Base-by-base conservation (phyloP, 2,329 filamentous ascomycete species). In the Aspergillus eucalypticola region DNA sequence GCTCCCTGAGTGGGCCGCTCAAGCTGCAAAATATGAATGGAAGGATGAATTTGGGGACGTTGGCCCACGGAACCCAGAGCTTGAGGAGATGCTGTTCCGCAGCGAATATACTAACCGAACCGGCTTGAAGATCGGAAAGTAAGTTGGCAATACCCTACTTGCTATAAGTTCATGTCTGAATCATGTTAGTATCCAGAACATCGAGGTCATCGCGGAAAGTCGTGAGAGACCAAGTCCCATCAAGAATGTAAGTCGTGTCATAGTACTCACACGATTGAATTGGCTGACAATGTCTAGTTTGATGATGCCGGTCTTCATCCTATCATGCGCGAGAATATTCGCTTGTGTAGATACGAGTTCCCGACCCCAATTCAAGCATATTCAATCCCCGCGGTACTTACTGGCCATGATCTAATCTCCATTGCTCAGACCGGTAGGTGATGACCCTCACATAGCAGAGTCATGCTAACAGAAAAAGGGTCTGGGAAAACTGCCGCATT, bases 401-500 rank as follows among this genome's bases (percentile, higher is more conserved):
- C 84, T 53, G 90, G 90, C 1, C 82, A 90, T 66, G 95, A 99
- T 75, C 81, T 98, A 29, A 91, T 98, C 66, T 93, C 89, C 2
- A 87, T 95, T 69, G 92, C 95, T 8, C 94, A 98, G 78, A 99
- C 95, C 51, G 94, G 94, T 96, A 81, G 75, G 85, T 78, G 8
- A n/a, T 44, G 17, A 6, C 17, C 6, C 8, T 7, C 48, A n/a
- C 50, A 19, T 23, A 19, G 13, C 32, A 21, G 19, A 1, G 19
- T 15, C 13, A n/a, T 27, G 25, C 59, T 69, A 46, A 70, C 56
- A 13, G 23, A n/a, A 19, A 5, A 27, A 97, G 94, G 95, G 19
- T 98, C 94, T 25, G 95, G 95, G 55, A 99, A 99, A 82, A 99
- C 95, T 0, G 94, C 90, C 0, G 93, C 95, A 0, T 99, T 95